Percentiles rank a stretch among this genome's conserved stretches.
Conservation (phyloP, 768 basidiomycete species). For the Termitomyces sp. region DNA sequence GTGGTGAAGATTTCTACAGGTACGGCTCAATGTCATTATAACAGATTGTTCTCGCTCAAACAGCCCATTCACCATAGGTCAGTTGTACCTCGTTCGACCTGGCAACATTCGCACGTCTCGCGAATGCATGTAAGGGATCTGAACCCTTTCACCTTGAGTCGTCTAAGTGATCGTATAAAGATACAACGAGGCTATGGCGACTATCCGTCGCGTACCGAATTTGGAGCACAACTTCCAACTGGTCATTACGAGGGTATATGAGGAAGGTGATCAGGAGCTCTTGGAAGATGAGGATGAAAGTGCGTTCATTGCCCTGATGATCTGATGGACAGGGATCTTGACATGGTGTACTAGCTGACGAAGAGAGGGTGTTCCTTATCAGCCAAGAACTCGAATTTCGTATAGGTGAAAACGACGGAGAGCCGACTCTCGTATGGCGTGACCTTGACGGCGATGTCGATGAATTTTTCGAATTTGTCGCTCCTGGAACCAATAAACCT, state of each 20-base stretch:
- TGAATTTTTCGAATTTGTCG: slow-evolving; percentile 92
- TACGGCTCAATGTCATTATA: slow-evolving; percentile 4
- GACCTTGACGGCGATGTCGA: slow-evolving; percentile 89
- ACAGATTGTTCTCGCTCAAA: not conserved
- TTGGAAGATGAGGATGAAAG: slow-evolving; percentile 93
- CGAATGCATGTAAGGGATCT: slow-evolving; percentile 87
- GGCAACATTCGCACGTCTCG: slow-evolving; percentile 87
- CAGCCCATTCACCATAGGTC: slow-evolving; percentile 33
- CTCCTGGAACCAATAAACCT: slow-evolving; percentile 69
- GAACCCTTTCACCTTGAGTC: not conserved
- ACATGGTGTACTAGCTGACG: slow-evolving; percentile 59
- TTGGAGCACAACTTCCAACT: slow-evolving; percentile 82
- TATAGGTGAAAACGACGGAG: slow-evolving; percentile 64
- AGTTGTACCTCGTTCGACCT: slow-evolving; percentile 86
- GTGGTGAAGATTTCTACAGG: slow-evolving; percentile 90
- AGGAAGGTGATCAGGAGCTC: slow-evolving; percentile 94
- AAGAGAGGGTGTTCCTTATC: slow-evolving; percentile 89
- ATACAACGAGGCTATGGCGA: slow-evolving; percentile 93
- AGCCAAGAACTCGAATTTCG: slow-evolving; percentile 88
- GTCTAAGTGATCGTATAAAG: slow-evolving; percentile 33
- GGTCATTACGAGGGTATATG: slow-evolving; percentile 93
- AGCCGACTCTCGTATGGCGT: slow-evolving; percentile 85
- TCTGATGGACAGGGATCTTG: not conserved
- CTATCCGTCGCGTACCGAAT: slow-evolving; percentile 78
- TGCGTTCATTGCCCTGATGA: slow-evolving; percentile 18